These are phyloP conservation scores for Mycena latifolia DNA, from an alignment of 768 basidiomycete species.

Conservation along the genomic window DNA sequence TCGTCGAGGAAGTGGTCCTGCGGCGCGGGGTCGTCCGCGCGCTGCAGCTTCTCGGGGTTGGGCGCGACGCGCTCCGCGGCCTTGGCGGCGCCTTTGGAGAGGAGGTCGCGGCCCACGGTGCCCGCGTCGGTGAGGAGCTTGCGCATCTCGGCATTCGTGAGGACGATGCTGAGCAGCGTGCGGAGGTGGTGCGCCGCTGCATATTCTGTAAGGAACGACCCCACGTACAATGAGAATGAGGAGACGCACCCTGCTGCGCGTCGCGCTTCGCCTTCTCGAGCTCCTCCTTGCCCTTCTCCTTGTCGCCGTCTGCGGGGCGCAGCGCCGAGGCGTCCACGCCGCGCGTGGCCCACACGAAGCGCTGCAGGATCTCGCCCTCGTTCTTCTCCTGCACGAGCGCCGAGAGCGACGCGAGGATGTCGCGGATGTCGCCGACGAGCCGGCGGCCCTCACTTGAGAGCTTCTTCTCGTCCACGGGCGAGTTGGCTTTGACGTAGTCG, in stretches of 20 bases:
- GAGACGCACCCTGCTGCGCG: conserved; percentile 65
- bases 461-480: conserved; percentile 70
- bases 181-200: conserved; percentile 88
- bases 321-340: conserved; percentile 54
- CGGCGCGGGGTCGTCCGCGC: conserved; percentile 78
- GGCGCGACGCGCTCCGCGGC: conserved; percentile 81
- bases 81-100: conserved; percentile 79
- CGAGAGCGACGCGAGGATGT: conserved; percentile 79
- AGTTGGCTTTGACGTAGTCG: conserved; percentile 69
- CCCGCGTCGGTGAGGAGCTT: conserved; percentile 88
- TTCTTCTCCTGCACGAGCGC: conserved; percentile 85
- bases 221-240: not conserved
- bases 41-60: conserved; percentile 66
- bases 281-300: conserved; percentile 37
- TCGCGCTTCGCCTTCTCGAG: conserved; percentile 59
- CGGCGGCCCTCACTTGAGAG: conserved; percentile 84
- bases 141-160: conserved; percentile 94
- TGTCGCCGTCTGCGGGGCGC: conserved; percentile 43
- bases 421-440: conserved; percentile 81
- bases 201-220: not conserved
- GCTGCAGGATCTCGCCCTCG: conserved; percentile 90
- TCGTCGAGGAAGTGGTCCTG: conserved; percentile 73
- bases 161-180: conserved; percentile 85
- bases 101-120: conserved; percentile 85
- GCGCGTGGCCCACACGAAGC: conserved; percentile 87